Base-by-base conservation (phyloP, 257 asterid species). In the Linaria vulgaris region DNA sequence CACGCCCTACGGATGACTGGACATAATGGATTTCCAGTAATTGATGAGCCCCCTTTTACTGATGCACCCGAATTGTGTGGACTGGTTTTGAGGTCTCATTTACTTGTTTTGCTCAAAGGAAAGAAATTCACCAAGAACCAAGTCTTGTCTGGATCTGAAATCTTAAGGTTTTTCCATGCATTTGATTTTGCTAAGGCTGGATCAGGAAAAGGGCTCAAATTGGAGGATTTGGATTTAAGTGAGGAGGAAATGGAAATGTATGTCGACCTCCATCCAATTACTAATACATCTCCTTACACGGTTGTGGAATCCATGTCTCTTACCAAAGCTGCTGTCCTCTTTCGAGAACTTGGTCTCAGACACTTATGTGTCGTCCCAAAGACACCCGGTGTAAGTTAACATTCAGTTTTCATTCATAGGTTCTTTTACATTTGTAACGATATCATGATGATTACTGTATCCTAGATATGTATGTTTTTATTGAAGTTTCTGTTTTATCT, bases 251-350 rank as follows among this genome's bases (percentile, higher is more conserved):
- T 83, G 97, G 97, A 85, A 71, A 85, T 89, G 96, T 92, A 79
- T 44, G 87, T 92, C 25, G 99, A 92, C 79, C 90, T 92, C 14
- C 99, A 87, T 77, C 95, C 99, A 6, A 81, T 92, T 16, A 80
- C 94, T 5, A 92, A 89, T 66, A 76, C 96, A 38, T 92, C 99
- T 27, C 99, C 99, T 0, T 87, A 89, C 76, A 92, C 88, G 22
- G 99, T 89, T 4, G 94, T 87, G 16, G 99, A 92, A 71, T 79
- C 95, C 4, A 92, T 92, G 96, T 92, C 99, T 61, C 84, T 92
- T 23, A 97, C 99, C 56, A 92, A 92, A 80, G 97, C 99, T 72
- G 95, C 97, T 34, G 61, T 87, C 24, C 85, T 92, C 31, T 92
- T 92, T 14, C 82, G 95, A 21, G 85, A 77, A 74, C 96, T 92